phyloP scores from a whole-genome alignment of 345 rosid genomes.

The Pistacia vera region DNA sequence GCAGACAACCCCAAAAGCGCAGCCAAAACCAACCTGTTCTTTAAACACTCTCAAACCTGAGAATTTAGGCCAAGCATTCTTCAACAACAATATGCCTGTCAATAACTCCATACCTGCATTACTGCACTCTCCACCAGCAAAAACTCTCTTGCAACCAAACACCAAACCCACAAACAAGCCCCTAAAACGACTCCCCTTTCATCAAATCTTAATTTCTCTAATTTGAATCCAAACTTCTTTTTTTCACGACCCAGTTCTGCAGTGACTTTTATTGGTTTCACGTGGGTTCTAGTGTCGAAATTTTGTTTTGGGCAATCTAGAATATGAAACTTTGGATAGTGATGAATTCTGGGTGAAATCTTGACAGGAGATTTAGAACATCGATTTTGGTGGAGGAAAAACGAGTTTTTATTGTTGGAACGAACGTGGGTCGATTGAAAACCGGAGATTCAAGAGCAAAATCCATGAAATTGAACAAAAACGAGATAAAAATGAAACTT shows the following conservation, averaged over 20 bases:
- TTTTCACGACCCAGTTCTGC: no score
- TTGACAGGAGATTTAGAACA: constrained; percentile 36
- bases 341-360: constrained; percentile 24
- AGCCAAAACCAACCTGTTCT: constrained; percentile 76
- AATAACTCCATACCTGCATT: constrained; percentile 73
- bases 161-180: constrained; percentile 59
- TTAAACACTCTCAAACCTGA: constrained; percentile 41
- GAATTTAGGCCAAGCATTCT: constrained; percentile 72
- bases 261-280: no score
- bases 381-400: constrained; percentile 35
- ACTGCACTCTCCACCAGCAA: constrained; percentile 69
- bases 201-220: constrained; percentile 43
- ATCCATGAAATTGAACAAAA: no score
- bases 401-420: constrained; percentile 30
- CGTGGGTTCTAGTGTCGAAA: no score
- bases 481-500: background rate
- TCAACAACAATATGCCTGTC: constrained; percentile 56
- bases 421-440: constrained; percentile 42
- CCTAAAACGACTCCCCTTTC: constrained; percentile 61
- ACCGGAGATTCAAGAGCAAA: constrained; percentile 52
- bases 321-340: constrained; percentile 24
- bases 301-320: constrained; percentile 20
- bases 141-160: constrained; percentile 57
- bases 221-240: constrained; percentile 22
- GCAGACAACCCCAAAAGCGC: background rate